Base-by-base conservation (phyloP, 139 green algal species). In the Chlorella sp. region DNA sequence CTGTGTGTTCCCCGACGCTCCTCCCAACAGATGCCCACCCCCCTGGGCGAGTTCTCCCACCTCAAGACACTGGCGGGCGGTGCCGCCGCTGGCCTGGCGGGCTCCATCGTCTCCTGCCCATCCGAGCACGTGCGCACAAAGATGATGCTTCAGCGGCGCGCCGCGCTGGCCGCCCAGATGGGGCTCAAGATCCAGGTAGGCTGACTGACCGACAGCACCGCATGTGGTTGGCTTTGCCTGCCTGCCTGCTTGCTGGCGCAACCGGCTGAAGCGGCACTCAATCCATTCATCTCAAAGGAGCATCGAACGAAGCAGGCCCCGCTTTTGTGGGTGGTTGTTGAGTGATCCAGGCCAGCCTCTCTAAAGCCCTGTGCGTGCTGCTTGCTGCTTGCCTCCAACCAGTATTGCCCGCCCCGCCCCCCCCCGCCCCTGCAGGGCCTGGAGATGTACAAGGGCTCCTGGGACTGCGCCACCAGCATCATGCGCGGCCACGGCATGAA, bases 131-230 rank as follows among this genome's bases (percentile, higher is more conserved):
- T 85, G 14, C 79, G 79, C 42, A 85, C 79, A 42, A 85, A 85
- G 79, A 85, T 85, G 79, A 42, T 61, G 79, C 79, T 85, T 42
- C 79, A 85, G 79, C 79, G 79, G 30, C 79, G 79, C 79, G 79
- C 79, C 28, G 28, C 36, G 42, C 79, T 85, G 30, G 79, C 79
- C 0, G 48, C 79, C 28, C 30, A 68, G 42, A 85, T 85, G 79
- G 79, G 79, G 42, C 32, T 85, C 26, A 85, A 40, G 42, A 64
- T 64, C 12, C 79, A 85, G 79, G 79, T 21, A 5, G 30, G 48
- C 2, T 0, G 22, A 60, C 0, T 0, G 3, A 39, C 37, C 0
- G 12, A 19, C 73, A 40, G 32, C 75, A 19, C 69, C 9, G 14
- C 75, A 26, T 69, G 61, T n/a, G n/a, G n/a, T n/a, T 71, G 64